Evolutionary conservation across 2,329 filamentous ascomycete species (phyloP).

Genomic region (Ascochyta pisi): DNA sequence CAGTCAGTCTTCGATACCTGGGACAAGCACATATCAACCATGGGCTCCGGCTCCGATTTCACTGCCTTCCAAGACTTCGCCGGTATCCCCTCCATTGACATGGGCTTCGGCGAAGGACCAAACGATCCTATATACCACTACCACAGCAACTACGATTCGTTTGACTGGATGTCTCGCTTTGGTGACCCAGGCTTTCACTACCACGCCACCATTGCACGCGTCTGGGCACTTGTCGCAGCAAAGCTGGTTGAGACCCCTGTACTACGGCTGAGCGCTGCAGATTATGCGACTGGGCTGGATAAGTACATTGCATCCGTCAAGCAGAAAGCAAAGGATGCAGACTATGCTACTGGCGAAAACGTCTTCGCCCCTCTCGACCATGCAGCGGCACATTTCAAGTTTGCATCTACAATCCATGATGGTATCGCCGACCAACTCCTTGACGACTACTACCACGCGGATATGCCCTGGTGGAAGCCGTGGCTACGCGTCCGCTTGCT

Average conservation of each 20-base stretch:
- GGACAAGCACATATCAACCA: constrained; percentile 63
- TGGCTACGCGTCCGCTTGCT: constrained; percentile 71
- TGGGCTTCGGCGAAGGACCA: constrained; percentile 51
- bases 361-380: constrained; percentile 54
- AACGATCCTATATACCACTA: constrained; percentile 71
- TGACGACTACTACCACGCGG: constrained; percentile 53
- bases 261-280: constrained; percentile 55
- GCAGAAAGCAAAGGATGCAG: constrained; percentile 28
- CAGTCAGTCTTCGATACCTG: constrained; percentile 72
- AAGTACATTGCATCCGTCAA: constrained; percentile 54
- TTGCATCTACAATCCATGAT: constrained; percentile 60
- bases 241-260: constrained; percentile 57
- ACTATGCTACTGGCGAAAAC: constrained; percentile 25
- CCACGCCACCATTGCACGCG: constrained; percentile 59
- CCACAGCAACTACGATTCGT: constrained; percentile 84
- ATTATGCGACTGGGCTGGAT: constrained; percentile 53
- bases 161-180: constrained; percentile 81
- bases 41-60: constrained; percentile 61
- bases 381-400: constrained; percentile 57
- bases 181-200: constrained; percentile 71
- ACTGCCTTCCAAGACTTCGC: constrained; percentile 62
- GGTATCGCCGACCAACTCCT: constrained; percentile 55
- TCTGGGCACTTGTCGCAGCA: constrained; percentile 55
- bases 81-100: constrained; percentile 57
- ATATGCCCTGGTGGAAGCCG: constrained; percentile 81